Evolutionary conservation across 768 basidiomycete genomes (phyloP), one percentile per base, ranked within the genome.

Genomic region (Lactifluus echinatus): DNA sequence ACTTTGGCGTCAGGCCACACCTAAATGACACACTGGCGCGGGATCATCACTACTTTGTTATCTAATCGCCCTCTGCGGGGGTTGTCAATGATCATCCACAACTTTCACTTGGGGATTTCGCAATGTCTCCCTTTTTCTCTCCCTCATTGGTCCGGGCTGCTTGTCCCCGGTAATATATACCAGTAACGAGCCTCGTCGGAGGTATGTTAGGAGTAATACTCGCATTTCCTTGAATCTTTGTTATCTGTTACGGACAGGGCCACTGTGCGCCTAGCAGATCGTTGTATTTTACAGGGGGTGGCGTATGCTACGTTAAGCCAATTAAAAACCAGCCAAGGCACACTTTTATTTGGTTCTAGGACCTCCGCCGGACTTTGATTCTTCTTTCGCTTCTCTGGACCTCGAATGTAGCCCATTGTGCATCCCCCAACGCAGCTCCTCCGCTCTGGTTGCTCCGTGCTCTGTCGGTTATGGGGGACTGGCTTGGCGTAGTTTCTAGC

Each of bases 351-450:
- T 24, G 19, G 19, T 66, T 75, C 76, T 77, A 45, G 72, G 74
- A 39, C 28, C 64, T 69, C 58, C 75, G 73, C 65, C 72, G 72
- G 17, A 80, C 75, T 54, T 71, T 69, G 28, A 80, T 65, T 45
- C 72, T 72, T 29, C 74, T 75, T 14, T 68, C 67, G 40, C 60
- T 63, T 33, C 79, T 73, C 52, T 71, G 61, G 36, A 81, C 63
- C 65, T 76, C 76, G 3, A 73, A 66, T 36, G 68, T 75, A 26
- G 77, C 76, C 63, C 63, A 67, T 55, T 68, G 56, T 0, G 61
- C 51, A 2, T 55, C 50, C 19, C 26, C 33, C 29, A 45, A 29
- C 26, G 34, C 52, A 1, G 47, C 33, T 11, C 39, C 28, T 11
- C 23, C 31, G 12, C 19, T 43, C 26, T 43, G 31, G 14, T 19